Percentiles rank a stretch among this genome's conserved stretches.
phyloP scores from a whole-genome alignment of 108 stramenopile species.

The Fragilariopsis cylindrus region DNA sequence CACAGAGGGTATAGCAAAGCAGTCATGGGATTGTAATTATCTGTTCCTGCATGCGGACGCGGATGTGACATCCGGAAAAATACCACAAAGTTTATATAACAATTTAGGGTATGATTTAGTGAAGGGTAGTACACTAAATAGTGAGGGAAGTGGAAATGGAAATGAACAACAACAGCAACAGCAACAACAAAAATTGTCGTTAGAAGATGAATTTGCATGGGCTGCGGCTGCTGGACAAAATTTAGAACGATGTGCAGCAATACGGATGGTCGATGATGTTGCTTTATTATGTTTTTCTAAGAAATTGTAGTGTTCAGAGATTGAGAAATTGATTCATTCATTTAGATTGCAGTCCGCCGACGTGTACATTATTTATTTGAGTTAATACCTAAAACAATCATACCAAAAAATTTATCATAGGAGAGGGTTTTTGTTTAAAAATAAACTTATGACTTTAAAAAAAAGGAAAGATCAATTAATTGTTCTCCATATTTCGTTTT shows the following conservation, averaged over 20 bases:
- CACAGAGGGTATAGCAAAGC: slow-evolving; percentile 59
- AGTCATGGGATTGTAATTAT: slow-evolving; percentile 52
- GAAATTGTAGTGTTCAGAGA: slow-evolving; percentile 3
- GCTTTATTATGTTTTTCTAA: slow-evolving; percentile 43
- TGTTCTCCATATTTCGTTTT: too few species aligned
- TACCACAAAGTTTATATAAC: slow-evolving; percentile 54
- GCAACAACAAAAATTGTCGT: background rate
- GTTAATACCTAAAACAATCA: too few species aligned
- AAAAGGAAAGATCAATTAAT: too few species aligned
- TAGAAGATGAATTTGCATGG: slow-evolving; percentile 18
- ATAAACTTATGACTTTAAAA: too few species aligned
- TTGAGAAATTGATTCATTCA: background rate
- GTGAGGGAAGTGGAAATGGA: background rate
- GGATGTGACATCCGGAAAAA: slow-evolving; percentile 44
- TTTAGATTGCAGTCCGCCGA: background rate
- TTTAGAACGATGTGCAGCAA: slow-evolving; percentile 36
- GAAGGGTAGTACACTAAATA: slow-evolving; percentile 12
- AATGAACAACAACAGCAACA: background rate
- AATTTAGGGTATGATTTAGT: slow-evolving; percentile 55
- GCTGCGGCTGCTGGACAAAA: slow-evolving; percentile 34
- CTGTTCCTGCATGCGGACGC: slow-evolving; percentile 71
- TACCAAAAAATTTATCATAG: too few species aligned
- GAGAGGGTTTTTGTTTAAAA: too few species aligned
- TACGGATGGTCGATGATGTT: slow-evolving; percentile 54
- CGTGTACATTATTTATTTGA: too few species aligned